These are phyloP conservation scores for Blastomyces parvus DNA, from an alignment of 2,329 filamentous ascomycete species.

Conservation along the genomic window DNA sequence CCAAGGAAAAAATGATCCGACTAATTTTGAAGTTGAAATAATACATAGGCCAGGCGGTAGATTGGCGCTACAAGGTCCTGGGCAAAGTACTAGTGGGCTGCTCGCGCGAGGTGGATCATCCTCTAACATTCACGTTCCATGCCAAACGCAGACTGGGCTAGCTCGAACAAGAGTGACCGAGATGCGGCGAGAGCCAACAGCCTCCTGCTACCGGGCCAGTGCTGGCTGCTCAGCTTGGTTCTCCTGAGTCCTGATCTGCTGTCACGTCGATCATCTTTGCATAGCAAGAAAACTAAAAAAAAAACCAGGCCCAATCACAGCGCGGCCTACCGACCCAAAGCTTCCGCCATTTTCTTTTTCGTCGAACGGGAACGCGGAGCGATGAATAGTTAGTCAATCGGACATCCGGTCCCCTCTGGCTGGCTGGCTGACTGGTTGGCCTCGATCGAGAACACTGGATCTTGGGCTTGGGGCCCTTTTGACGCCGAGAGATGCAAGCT, in stretches of 20 bases:
- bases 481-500: not conserved
- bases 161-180: not conserved
- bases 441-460: not conserved
- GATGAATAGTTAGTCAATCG: constrained; percentile 7
- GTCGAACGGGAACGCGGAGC: constrained; percentile 1
- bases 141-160: not conserved
- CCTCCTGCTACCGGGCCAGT: too few relatives aligned
- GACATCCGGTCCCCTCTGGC: not conserved
- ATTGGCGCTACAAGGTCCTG: not conserved
- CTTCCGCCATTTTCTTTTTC: not conserved
- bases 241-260: constrained; percentile 8
- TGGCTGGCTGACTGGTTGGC: constrained; percentile 5
- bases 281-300: not conserved
- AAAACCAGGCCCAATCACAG: constrained; percentile 6
- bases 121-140: constrained; percentile 3
- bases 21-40: constrained; percentile 5
- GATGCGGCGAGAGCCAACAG: not conserved
- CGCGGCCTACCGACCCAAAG: not conserved
- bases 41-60: constrained; percentile 4
- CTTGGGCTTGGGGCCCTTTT: not conserved
- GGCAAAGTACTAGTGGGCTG: constrained; percentile 3
- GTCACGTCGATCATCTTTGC: constrained; percentile 10
- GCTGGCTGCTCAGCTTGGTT: constrained; percentile 5
- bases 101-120: constrained; percentile 5
- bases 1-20: not conserved